Conservation (phyloP, 768 basidiomycete species). For the Agrocybe pediades region DNA sequence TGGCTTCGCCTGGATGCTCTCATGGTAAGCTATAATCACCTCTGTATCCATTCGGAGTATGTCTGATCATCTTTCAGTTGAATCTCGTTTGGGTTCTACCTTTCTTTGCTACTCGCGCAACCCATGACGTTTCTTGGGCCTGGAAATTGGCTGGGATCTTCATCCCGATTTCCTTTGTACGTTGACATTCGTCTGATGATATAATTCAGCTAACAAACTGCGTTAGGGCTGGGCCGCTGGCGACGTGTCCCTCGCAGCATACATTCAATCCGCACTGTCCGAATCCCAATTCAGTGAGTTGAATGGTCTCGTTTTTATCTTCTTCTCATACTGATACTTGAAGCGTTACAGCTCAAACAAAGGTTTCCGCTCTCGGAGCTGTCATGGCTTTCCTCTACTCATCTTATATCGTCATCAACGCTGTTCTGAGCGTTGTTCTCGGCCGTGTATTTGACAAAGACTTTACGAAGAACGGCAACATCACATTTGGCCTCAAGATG, state of each 20-base stretch:
- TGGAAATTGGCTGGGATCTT: constrained; percentile 33
- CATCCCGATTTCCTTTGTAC: constrained; percentile 31
- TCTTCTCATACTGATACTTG: not conserved
- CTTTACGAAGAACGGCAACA: constrained; percentile 20
- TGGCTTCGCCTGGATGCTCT: constrained; percentile 33
- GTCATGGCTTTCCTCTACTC: constrained; percentile 36
- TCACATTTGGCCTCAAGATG: constrained; percentile 20
- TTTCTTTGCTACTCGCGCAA: constrained; percentile 21
- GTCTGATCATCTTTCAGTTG: constrained; percentile 13
- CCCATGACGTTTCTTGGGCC: constrained; percentile 27
- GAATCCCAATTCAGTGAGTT: constrained; percentile 27
- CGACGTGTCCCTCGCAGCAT: constrained; percentile 35
- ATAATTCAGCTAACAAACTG: not conserved
- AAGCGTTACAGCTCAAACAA: constrained; percentile 20
- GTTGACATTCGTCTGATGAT: not conserved
- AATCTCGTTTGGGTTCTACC: constrained; percentile 35
- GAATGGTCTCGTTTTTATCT: not conserved
- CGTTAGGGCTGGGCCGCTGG: constrained; percentile 36
- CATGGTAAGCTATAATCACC: constrained; percentile 12
- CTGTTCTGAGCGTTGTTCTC: constrained; percentile 28
- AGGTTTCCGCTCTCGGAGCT: constrained; percentile 31
- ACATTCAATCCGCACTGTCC: constrained; percentile 30
- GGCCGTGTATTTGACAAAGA: constrained; percentile 34
- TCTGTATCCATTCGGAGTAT: not conserved
- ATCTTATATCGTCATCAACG: constrained; percentile 33